Percentiles rank a stretch among this genome's conserved stretches.
Conservation (phyloP, 2,329 filamentous ascomycete genomes). For the Pezizomycotina sp. region DNA sequence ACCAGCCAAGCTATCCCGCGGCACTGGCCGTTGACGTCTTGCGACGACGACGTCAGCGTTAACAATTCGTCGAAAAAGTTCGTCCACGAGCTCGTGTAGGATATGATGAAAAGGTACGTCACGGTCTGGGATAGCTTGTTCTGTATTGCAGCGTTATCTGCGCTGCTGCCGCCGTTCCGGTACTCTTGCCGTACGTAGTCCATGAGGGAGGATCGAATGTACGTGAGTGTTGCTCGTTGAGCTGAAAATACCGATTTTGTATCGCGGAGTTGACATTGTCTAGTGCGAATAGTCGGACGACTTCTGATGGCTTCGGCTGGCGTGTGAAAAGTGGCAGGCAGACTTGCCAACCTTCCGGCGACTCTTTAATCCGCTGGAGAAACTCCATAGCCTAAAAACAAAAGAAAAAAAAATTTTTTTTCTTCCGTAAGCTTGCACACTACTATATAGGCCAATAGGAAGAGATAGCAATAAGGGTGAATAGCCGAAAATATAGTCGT, state of each 20-base stretch:
- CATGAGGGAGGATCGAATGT: constrained; percentile 66
- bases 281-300: constrained; percentile 74
- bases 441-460: background rate
- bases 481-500: background rate
- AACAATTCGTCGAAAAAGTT: constrained; percentile 83
- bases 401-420: constrained; percentile 10
- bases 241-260: constrained; percentile 9
- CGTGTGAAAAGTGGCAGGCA: constrained; percentile 75
- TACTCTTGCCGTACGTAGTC: constrained; percentile 67
- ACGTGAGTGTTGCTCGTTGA: constrained; percentile 43
- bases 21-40: constrained; percentile 34
- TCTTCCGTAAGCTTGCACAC: constrained; percentile 1
- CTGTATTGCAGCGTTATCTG: constrained; percentile 61
- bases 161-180: constrained; percentile 36
- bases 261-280: constrained; percentile 89
- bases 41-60: constrained; percentile 40
- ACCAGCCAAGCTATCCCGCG: constrained; percentile 53
- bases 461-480: background rate
- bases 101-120: constrained; percentile 76
- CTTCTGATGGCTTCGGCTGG: constrained; percentile 57
- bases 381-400: constrained; percentile 52
- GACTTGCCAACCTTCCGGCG: constrained; percentile 77
- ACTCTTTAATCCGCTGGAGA: constrained; percentile 58
- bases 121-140: constrained; percentile 96
- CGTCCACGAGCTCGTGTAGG: constrained; percentile 77